Percentiles rank a stretch among this genome's conserved stretches.
Evolutionary conservation across 129 eudicot species (phyloP).

Genomic region (Ambrosia artemisiifolia): DNA sequence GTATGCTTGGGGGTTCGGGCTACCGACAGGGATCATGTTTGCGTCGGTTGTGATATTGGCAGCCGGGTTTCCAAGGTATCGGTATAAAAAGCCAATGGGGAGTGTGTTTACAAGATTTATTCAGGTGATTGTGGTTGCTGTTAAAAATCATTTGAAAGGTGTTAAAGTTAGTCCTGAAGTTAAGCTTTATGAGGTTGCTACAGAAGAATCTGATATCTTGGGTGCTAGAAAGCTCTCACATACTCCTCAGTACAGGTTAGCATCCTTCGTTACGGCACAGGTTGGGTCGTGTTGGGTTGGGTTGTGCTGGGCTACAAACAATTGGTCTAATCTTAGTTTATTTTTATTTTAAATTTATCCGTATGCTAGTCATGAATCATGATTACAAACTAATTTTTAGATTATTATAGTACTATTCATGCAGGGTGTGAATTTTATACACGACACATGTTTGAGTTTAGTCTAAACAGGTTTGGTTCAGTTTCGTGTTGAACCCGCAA

Average conservation of each 20-base stretch:
- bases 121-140: constrained; percentile 64
- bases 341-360: neutral
- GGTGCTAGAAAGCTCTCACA: constrained; percentile 73
- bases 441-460: too few relatives aligned
- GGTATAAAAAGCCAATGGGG: constrained; percentile 80
- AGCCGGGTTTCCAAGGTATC: constrained; percentile 51
- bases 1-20: constrained; percentile 79
- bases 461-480: too few relatives aligned
- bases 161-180: constrained; percentile 28
- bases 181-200: constrained; percentile 56
- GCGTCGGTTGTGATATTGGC: constrained; percentile 49
- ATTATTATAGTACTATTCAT: neutral
- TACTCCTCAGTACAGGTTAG: constrained; percentile 63
- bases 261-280: neutral
- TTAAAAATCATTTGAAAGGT: constrained; percentile 57
- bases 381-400: neutral
- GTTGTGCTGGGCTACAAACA: neutral
- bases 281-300: neutral
- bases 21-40: constrained; percentile 53
- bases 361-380: too few relatives aligned
- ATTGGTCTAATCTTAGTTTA: neutral
- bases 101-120: constrained; percentile 79
- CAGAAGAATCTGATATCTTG: constrained; percentile 55
- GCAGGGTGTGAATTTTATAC: too few relatives aligned
- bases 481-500: too few relatives aligned